phyloP scores from a whole-genome alignment of 805 yeast species.

The Cyberlindnera mississippiensis region DNA sequence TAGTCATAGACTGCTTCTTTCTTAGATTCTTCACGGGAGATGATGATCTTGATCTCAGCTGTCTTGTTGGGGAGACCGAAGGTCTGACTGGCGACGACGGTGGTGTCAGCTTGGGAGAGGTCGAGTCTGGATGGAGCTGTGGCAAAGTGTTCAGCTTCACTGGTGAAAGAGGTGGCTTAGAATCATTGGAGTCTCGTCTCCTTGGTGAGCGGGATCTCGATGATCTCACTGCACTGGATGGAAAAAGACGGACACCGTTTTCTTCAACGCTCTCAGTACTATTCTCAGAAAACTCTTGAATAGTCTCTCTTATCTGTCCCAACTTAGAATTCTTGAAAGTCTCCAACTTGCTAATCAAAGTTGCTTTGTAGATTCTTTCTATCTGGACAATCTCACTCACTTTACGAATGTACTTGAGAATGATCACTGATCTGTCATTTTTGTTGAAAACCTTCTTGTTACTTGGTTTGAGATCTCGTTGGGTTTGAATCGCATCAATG shows the following conservation, averaged over 20 bases:
- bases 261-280: constrained; percentile 6
- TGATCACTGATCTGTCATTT: constrained; percentile 42
- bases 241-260: constrained; percentile 19
- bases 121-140: constrained; percentile 1
- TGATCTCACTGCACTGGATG: constrained; percentile 16
- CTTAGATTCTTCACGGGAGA: constrained; percentile 25
- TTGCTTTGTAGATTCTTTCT: constrained; percentile 56
- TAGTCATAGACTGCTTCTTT: constrained; percentile 27
- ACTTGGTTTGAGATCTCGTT: constrained; percentile 25
- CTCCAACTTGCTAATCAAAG: constrained; percentile 22
- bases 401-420: constrained; percentile 43
- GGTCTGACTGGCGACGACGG: constrained; percentile 12
- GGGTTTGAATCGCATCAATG: constrained; percentile 29
- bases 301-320: constrained; percentile 15
- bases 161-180: constrained; percentile 16
- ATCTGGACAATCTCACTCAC: constrained; percentile 62
- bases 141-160: constrained; percentile 11
- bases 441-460: constrained; percentile 29
- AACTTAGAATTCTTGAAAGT: constrained; percentile 7
- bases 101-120: constrained; percentile 11
- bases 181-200: constrained; percentile 15
- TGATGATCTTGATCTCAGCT: constrained; percentile 23
- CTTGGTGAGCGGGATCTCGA: constrained; percentile 23
- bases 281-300: constrained; percentile 6
- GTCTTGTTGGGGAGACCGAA: constrained; percentile 15